These are phyloP conservation scores for Penicillium ochrochloron DNA, from an alignment of 495 filamentous ascomycete species.

Conservation along the genomic window DNA sequence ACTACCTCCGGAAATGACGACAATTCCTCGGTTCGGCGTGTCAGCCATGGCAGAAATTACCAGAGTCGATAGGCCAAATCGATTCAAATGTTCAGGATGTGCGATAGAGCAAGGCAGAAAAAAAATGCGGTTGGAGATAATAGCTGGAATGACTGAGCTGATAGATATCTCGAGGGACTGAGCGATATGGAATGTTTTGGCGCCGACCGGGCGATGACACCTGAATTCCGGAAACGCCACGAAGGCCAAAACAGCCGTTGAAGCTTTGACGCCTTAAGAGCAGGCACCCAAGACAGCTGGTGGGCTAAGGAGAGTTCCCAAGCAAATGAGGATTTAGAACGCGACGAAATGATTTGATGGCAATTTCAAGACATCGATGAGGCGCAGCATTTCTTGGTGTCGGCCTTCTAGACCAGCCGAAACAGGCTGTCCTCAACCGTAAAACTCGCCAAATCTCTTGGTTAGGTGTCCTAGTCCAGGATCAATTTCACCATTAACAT, in stretches of 20 bases:
- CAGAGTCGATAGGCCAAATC: background rate
- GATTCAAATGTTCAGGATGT: background rate
- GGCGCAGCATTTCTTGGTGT: background rate
- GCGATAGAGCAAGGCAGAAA: background rate
- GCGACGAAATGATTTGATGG: background rate
- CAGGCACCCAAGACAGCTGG: conserved; percentile 4
- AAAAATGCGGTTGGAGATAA: background rate
- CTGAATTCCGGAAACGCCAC: conserved; percentile 10
- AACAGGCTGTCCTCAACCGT: background rate
- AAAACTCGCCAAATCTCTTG: background rate
- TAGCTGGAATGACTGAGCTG: background rate
- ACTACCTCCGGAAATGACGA: conserved; percentile 86
- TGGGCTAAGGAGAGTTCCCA: background rate
- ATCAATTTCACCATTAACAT: background rate
- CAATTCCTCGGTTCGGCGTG: conserved; percentile 61
- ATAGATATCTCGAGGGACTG: background rate
- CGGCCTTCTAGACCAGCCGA: background rate
- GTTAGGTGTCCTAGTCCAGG: background rate
- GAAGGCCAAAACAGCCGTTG: background rate
- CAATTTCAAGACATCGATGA: background rate
- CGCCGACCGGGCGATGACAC: background rate
- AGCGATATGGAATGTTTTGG: background rate
- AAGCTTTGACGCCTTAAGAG: background rate
- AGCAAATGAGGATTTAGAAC: background rate
- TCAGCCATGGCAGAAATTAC: conserved; percentile 12